phyloP scores from a whole-genome alignment of 805 yeast species.

The Kodamaea kaohsiungensis region DNA sequence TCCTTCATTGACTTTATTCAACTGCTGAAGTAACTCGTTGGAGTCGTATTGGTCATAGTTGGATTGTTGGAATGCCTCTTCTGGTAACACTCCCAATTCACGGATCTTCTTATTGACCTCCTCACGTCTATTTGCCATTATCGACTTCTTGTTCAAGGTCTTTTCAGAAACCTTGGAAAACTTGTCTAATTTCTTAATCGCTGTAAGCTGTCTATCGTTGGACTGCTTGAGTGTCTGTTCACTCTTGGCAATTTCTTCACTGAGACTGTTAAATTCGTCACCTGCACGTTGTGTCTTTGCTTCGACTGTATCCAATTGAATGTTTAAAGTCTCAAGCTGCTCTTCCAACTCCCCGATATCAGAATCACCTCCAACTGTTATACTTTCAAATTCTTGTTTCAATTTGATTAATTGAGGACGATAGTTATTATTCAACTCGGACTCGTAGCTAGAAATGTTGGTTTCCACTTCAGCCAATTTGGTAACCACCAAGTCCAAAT shows the following conservation, averaged over 20 bases:
- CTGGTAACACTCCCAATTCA: slow-evolving; percentile 87
- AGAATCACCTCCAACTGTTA: slow-evolving; percentile 9
- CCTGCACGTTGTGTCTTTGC: slow-evolving; percentile 26
- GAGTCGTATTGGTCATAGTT: slow-evolving; percentile 47
- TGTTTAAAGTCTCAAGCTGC: slow-evolving; percentile 25
- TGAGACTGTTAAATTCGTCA: slow-evolving; percentile 28
- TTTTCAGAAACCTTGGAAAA: slow-evolving; percentile 67
- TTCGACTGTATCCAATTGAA: slow-evolving; percentile 30
- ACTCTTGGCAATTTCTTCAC: slow-evolving; percentile 31
- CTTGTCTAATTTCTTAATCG: slow-evolving; percentile 57
- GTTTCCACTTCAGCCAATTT: slow-evolving; percentile 48
- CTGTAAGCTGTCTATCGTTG: slow-evolving; percentile 55
- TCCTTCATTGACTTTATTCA: slow-evolving; percentile 56
- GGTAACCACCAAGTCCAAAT: slow-evolving; percentile 42
- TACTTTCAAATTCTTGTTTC: not conserved
- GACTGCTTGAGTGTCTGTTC: slow-evolving; percentile 48
- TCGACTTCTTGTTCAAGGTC: slow-evolving; percentile 58
- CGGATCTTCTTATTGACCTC: slow-evolving; percentile 72
- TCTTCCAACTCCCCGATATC: slow-evolving; percentile 18
- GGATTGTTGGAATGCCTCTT: slow-evolving; percentile 61
- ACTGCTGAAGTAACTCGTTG: slow-evolving; percentile 51
- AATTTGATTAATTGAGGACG: slow-evolving; percentile 45
- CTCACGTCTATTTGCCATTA: slow-evolving; percentile 61
- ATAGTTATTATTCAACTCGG: slow-evolving; percentile 60
- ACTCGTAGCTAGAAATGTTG: slow-evolving; percentile 45